Conservation (phyloP, 2,329 filamentous ascomycete species). For the Aspergillus unguis region DNA sequence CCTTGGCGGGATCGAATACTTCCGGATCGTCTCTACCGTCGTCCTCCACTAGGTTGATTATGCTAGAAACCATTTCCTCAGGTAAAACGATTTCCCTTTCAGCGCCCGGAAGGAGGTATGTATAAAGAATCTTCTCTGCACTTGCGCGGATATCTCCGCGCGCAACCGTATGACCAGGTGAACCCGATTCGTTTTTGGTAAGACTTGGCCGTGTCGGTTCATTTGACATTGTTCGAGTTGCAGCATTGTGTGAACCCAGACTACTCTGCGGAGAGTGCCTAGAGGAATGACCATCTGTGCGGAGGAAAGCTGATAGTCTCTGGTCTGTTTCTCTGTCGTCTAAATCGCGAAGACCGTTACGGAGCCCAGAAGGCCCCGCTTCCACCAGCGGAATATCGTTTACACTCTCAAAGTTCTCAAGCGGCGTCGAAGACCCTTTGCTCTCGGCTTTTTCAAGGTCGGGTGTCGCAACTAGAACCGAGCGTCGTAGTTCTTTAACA, state of each 20-base stretch:
- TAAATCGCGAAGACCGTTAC: constrained; percentile 59
- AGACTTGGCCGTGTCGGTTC: constrained; percentile 56
- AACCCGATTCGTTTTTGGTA: constrained; percentile 71
- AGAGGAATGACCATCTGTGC: constrained; percentile 52
- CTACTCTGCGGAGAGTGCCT: constrained; percentile 55
- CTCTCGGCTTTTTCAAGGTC: constrained; percentile 78
- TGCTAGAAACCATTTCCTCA: constrained; percentile 77
- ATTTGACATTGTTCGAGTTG: constrained; percentile 35
- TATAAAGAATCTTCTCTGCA: constrained; percentile 98
- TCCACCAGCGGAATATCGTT: constrained; percentile 54
- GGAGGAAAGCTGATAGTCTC: constrained; percentile 84
- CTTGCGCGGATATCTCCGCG: constrained; percentile 87
- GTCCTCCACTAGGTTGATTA: constrained; percentile 84
- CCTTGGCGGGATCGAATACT: constrained; percentile 94
- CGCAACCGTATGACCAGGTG: constrained; percentile 78
- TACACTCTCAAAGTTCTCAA: constrained; percentile 68
- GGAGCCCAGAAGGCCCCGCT: constrained; percentile 53
- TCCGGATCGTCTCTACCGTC: constrained; percentile 92
- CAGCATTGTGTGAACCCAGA: constrained; percentile 46
- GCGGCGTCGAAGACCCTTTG: constrained; percentile 76
- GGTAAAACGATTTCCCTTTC: constrained; percentile 95
- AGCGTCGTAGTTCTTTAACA: constrained; percentile 89
- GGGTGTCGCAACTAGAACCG: constrained; percentile 87
- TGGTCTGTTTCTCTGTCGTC: constrained; percentile 79
- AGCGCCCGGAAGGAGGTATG: constrained; percentile 88